Evolutionary conservation across 1,284 basidiomycete species (phyloP).

Genomic region (Papiliotrema nemorosa): DNA sequence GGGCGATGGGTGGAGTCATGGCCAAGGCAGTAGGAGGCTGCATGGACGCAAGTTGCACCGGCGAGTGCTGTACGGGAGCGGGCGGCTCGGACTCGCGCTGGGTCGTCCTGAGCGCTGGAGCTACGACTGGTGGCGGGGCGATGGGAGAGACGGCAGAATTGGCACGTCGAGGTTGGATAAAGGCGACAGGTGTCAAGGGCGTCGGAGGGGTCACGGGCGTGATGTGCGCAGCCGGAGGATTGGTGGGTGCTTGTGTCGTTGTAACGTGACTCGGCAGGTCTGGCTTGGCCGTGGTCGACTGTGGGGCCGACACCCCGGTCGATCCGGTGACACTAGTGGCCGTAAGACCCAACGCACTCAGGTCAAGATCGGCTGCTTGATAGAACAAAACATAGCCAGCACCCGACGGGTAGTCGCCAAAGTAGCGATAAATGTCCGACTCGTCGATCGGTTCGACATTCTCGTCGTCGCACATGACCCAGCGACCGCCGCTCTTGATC

Average conservation of each 20-base stretch:
- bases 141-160: neutral
- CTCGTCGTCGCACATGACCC: slow-evolving; percentile 96
- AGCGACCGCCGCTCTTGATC: slow-evolving; percentile 76
- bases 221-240: neutral
- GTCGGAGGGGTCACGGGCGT: neutral
- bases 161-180: slow-evolving; percentile 1
- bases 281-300: too few relatives aligned
- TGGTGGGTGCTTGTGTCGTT: neutral
- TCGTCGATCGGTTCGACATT: slow-evolving; percentile 84
- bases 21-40: too few relatives aligned
- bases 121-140: too few relatives aligned
- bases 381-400: slow-evolving; percentile 97
- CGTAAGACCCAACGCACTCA: slow-evolving; percentile 59
- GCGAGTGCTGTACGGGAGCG: too few relatives aligned
- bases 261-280: too few relatives aligned
- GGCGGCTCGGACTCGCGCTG: too few relatives aligned
- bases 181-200: neutral
- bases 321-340: slow-evolving; percentile 1
- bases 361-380: slow-evolving; percentile 83
- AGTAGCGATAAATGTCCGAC: slow-evolving; percentile 85
- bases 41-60: too few relatives aligned
- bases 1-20: too few relatives aligned
- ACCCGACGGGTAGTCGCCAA: slow-evolving; percentile 82
- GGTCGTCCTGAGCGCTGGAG: too few relatives aligned
- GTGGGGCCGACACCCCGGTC: neutral